Percentiles rank a stretch among this genome's conserved stretches.
These are phyloP conservation scores for Kingdonia uniflora DNA, from an alignment of 164 flowering plant genomes.

Conservation along the genomic window DNA sequence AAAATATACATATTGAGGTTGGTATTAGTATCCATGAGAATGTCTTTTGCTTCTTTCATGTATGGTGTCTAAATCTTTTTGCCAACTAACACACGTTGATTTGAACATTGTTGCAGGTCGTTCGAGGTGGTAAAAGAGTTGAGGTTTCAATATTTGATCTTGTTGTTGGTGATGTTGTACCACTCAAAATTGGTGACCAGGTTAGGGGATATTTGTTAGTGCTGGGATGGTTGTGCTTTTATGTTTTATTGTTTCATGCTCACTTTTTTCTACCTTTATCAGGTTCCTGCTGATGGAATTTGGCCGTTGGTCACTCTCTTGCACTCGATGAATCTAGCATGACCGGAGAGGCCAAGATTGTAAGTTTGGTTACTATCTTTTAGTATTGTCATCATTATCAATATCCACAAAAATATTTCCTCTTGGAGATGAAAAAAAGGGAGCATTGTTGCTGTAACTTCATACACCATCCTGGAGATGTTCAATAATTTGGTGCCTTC, in stretches of 20 bases:
- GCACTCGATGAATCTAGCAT: constrained; percentile 97
- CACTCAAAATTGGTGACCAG: constrained; percentile 95
- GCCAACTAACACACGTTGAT: neutral
- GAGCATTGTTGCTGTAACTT: no score
- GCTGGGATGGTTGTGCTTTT: neutral
- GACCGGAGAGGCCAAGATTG: constrained; percentile 99
- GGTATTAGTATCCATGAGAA: constrained; percentile 5
- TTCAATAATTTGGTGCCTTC: neutral
- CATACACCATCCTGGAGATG: no score
- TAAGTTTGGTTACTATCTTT: constrained; percentile 19
- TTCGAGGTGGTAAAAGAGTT: constrained; percentile 79
- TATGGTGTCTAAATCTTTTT: neutral
- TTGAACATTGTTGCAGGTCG: constrained; percentile 32
- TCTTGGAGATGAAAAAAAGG: no score
- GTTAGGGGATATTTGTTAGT: constrained; percentile 18
- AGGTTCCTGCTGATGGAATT: constrained; percentile 97
- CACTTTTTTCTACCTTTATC: neutral
- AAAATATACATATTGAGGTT: constrained; percentile 84
- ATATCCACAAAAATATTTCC: neutral
- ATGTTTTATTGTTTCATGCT: neutral
- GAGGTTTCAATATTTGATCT: constrained; percentile 82
- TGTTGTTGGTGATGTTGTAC: constrained; percentile 93
- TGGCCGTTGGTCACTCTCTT: constrained; percentile 81
- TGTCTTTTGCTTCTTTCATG: neutral
- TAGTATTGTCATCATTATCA: neutral